Conservation (phyloP, 306 rosid species). For the Argentina anserina region DNA sequence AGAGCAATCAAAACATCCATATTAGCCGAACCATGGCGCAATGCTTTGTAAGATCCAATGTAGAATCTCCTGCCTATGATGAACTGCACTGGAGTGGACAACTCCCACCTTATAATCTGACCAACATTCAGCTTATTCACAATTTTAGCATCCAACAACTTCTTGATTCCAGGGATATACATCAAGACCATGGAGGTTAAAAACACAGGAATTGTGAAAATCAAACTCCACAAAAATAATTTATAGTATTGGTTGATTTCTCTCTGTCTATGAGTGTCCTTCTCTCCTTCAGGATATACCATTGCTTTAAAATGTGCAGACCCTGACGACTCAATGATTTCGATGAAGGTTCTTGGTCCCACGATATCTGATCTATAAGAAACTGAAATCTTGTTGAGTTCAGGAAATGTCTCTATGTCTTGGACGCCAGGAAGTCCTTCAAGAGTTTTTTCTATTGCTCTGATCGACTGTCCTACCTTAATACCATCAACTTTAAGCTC, state of each 20-base stretch:
- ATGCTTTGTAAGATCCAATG: constrained; percentile 59
- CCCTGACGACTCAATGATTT: constrained; percentile 58
- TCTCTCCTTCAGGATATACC: constrained; percentile 53
- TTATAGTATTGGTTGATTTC: constrained; percentile 52
- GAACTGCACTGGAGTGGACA: constrained; percentile 71
- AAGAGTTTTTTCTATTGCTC: constrained; percentile 43
- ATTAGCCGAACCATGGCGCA: constrained; percentile 62
- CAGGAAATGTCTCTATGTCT: constrained; percentile 16
- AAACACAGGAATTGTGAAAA: constrained; percentile 65
- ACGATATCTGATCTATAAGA: constrained; percentile 56
- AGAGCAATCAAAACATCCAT: constrained; percentile 83
- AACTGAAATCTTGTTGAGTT: constrained; percentile 44
- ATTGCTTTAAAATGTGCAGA: constrained; percentile 55
- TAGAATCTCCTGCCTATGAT: constrained; percentile 70
- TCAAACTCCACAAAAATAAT: constrained; percentile 57
- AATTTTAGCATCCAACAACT: constrained; percentile 44
- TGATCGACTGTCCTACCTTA: constrained; percentile 21
- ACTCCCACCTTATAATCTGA: constrained; percentile 57
- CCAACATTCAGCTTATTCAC: constrained; percentile 63
- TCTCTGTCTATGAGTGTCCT: constrained; percentile 37
- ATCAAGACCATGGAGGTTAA: constrained; percentile 77
- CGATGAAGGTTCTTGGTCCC: constrained; percentile 75
- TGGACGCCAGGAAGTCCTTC: constrained; percentile 54
- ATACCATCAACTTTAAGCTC: constrained; percentile 59
- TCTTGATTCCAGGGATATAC: constrained; percentile 59